Evolutionary conservation across 1,139 yeast genomes (phyloP), one percentile per base, ranked within the genome.

Genomic region (Candida anutae): DNA sequence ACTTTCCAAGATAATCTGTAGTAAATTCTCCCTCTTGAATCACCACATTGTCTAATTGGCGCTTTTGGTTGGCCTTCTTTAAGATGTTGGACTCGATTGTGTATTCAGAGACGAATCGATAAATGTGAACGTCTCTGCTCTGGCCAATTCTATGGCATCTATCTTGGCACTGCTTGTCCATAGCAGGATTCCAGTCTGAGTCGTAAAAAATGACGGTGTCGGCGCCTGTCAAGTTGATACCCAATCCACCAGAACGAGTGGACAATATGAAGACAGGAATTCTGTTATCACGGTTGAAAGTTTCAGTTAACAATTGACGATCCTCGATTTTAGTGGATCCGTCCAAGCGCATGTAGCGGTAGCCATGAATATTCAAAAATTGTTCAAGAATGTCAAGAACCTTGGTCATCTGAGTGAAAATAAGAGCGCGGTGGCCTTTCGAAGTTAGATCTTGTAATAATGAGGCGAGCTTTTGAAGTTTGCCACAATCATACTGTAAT

Each of bases 121-220:
- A 93, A 31, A 93, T 90, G 50, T 93, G 98, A 21, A 93, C 99
- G 50, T 93, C 98, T 43, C 98, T 70, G 14, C 94, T 85, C 51
- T 93, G 99, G 4, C 99, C 99, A 50, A 93, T 93, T 63, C 99
- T 80, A 55, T 93, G 99, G 59, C 98, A 90, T 53, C 99, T 77
- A 58, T 93, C 99, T 55, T 93, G 98, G 60, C 98, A 93, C 55
- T 93, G 99, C 49, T 87, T 85, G 55, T 93, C 99, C 97, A 93
- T 93, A 2, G 97, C 95, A 2, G 99, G 99, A 50, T 93, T 93
- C 99, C 99, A 93, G 58, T 93, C 99, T 2, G 96, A 87, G 55
- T 93, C 99, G 51, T 93, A 93, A 54, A 93, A 93, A n/a, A 93
- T 87, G 26, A 93, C 99, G 0, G 98, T 90, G 48, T 93, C 98